Conservation (phyloP, 305 asterid species). For the Petunia hybrid region DNA sequence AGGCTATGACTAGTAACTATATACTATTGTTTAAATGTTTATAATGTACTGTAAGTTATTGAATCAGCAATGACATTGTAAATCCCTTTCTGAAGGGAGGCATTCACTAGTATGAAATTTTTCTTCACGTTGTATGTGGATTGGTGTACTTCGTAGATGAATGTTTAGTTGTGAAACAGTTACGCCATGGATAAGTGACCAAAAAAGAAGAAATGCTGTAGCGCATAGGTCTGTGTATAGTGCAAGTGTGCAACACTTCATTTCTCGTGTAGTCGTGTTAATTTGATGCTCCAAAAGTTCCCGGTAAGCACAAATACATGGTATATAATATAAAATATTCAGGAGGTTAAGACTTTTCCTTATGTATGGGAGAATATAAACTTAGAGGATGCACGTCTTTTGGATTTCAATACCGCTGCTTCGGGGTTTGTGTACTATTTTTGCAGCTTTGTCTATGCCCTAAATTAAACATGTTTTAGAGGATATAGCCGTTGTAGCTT, state of each 20-base stretch:
- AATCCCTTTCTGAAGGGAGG: background rate
- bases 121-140: background rate
- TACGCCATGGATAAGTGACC: background rate
- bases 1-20: background rate
- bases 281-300: background rate
- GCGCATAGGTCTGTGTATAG: background rate
- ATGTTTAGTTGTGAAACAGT: constrained; percentile 7
- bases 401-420: background rate
- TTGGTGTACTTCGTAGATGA: constrained; percentile 1
- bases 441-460: background rate
- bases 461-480: background rate
- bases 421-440: background rate
- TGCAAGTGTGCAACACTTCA: background rate
- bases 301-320: background rate
- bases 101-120: background rate
- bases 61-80: background rate
- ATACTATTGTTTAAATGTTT: background rate
- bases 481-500: constrained; percentile 3
- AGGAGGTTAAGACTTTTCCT: background rate
- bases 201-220: background rate
- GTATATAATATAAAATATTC: background rate
- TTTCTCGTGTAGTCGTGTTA: background rate
- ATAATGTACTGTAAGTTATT: background rate
- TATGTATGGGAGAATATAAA: background rate
- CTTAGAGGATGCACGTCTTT: too few species aligned